These are phyloP conservation scores for Gaultheria prostrata DNA, from an alignment of 148 eudicot species.

Conservation along the genomic window DNA sequence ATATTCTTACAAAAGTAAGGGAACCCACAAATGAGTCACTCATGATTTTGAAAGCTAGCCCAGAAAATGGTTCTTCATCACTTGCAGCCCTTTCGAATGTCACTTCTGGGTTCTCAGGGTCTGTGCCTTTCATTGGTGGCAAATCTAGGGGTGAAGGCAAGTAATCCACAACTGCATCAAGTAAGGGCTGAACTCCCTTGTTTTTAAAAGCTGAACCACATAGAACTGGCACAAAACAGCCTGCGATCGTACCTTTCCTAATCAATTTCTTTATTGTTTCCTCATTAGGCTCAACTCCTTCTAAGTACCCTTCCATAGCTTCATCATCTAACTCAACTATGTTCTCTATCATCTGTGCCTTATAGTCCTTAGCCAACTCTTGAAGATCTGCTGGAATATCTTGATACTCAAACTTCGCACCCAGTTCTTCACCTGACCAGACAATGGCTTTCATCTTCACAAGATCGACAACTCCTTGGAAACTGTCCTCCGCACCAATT, in stretches of 20 bases:
- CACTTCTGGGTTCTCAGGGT: conserved; percentile 86
- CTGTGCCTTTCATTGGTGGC: conserved; percentile 91
- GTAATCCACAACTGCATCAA: conserved; percentile 97
- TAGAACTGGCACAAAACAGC: conserved; percentile 75
- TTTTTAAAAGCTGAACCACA: conserved; percentile 99
- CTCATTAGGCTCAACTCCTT: conserved; percentile 91
- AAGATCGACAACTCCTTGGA: conserved; percentile 81
- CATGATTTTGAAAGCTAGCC: conserved; percentile 97
- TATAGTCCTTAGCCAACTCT: conserved; percentile 67
- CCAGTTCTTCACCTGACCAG: conserved; percentile 97
- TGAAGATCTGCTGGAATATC: conserved; percentile 78
- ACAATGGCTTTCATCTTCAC: conserved; percentile 82
- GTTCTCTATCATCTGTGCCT: conserved; percentile 68
- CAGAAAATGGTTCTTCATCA: conserved; percentile 91
- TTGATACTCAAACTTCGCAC: conserved; percentile 72
- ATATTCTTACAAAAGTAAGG: conserved; percentile 88
- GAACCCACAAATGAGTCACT: conserved; percentile 94
- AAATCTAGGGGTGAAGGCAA: conserved; percentile 90
- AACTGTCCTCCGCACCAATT: conserved; percentile 84
- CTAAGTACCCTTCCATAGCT: conserved; percentile 81
- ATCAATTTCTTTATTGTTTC: conserved; percentile 72
- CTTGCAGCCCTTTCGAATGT: conserved; percentile 57
- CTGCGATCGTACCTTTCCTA: conserved; percentile 70
- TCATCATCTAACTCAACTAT: conserved; percentile 78
- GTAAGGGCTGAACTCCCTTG: conserved; percentile 95